Evolutionary conservation across 305 asterid species (phyloP).

Genomic region (Fraxinus nigra): DNA sequence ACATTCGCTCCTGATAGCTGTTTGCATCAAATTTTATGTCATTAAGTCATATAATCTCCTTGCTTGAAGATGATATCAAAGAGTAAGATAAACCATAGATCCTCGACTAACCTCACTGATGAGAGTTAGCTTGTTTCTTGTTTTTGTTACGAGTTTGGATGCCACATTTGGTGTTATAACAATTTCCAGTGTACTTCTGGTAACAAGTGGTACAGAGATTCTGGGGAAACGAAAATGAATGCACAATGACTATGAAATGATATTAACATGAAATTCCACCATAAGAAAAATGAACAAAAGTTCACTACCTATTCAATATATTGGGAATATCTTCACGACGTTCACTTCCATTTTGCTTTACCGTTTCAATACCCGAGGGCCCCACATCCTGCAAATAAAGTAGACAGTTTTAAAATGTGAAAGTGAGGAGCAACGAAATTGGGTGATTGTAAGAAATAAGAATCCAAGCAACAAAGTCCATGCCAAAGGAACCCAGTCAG

Average conservation of each 20-base stretch:
- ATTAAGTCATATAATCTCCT: conserved; percentile 2
- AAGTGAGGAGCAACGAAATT: neutral
- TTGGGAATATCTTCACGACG: conserved; percentile 63
- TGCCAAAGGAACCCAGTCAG: neutral
- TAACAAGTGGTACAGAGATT: conserved; percentile 66
- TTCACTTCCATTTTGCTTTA: conserved; percentile 61
- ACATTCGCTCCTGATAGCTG: conserved; percentile 93
- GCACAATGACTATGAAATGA: neutral
- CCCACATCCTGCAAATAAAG: conserved; percentile 56
- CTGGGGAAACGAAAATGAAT: conserved; percentile 34
- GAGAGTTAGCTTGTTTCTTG: conserved; percentile 73
- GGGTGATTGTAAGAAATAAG: neutral
- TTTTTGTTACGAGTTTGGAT: conserved; percentile 67
- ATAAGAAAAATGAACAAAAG: neutral
- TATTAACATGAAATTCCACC: neutral
- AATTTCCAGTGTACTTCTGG: conserved; percentile 83
- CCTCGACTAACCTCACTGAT: conserved; percentile 72
- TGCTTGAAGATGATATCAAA: conserved; percentile 2
- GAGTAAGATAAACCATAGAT: conserved; percentile 1
- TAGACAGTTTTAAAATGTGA: neutral
- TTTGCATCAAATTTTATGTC: conserved; percentile 20
- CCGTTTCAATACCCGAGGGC: conserved; percentile 35
- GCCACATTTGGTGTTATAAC: conserved; percentile 83
- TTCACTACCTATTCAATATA: conserved; percentile 52
- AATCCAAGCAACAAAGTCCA: neutral